A percentile compares a stretch with the other conserved stretches of the same genome.
These are phyloP conservation scores for Casuarina equisetifolia DNA, from an alignment of 306 rosid genomes.

Conservation along the genomic window DNA sequence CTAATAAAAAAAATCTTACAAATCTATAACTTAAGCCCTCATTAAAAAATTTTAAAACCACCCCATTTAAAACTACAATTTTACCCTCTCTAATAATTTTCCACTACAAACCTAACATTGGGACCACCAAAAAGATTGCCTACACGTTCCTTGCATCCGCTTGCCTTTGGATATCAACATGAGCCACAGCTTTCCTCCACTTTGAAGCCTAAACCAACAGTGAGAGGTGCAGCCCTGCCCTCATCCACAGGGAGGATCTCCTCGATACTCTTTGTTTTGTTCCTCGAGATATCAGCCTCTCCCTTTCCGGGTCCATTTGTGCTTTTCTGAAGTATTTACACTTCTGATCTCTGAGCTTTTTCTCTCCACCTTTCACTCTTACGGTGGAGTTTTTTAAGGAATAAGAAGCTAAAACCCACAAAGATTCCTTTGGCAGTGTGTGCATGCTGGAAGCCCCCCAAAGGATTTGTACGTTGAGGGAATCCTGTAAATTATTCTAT, in stretches of 20 bases:
- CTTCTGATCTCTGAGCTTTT: constrained; percentile 19
- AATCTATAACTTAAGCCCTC: too few species aligned
- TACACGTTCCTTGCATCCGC: constrained; percentile 19
- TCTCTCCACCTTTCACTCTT: constrained; percentile 36
- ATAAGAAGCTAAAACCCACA: constrained; percentile 8
- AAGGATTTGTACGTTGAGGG: constrained; percentile 13
- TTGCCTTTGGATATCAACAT: constrained; percentile 32
- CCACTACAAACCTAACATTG: not conserved
- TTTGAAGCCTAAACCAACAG: constrained; percentile 40
- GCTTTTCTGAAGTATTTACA: constrained; percentile 18
- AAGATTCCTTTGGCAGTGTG: constrained; percentile 25
- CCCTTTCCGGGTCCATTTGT: constrained; percentile 57
- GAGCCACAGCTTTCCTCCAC: constrained; percentile 38
- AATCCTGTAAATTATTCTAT: constrained; percentile 11
- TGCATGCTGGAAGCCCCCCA: not conserved
- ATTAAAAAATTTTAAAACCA: too few species aligned
- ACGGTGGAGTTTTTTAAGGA: constrained; percentile 27
- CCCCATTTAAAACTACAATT: too few species aligned
- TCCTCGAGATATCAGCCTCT: constrained; percentile 46
- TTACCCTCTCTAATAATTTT: too few species aligned
- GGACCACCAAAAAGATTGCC: constrained; percentile 50
- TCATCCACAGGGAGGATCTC: constrained; percentile 53
- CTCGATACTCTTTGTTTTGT: constrained; percentile 63
- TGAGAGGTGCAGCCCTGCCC: constrained; percentile 46
- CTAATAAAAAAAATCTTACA: too few species aligned